Evolutionary conservation across 2,329 filamentous ascomycete species (phyloP).

Genomic region (Talaromyces sp.): DNA sequence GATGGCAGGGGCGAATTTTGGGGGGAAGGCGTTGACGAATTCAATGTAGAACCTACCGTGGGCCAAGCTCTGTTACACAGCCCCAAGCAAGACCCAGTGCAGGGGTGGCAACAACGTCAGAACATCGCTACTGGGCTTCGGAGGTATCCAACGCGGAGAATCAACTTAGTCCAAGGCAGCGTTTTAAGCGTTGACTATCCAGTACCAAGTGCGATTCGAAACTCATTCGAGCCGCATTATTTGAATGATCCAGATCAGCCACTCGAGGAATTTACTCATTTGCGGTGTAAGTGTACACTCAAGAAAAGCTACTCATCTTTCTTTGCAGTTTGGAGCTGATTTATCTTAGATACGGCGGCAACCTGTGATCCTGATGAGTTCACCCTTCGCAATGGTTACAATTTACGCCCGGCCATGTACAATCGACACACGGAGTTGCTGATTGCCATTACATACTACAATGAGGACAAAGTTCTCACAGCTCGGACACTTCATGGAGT

Average conservation of each 20-base stretch:
- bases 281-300: not conserved
- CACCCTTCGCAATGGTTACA: conserved; percentile 4
- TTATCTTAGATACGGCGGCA: conserved; percentile 15
- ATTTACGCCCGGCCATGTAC: conserved; percentile 5
- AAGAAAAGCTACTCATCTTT: not conserved
- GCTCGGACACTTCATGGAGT: conserved; percentile 6
- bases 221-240: not conserved
- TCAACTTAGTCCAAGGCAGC: conserved; percentile 2
- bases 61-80: no score
- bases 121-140: not conserved
- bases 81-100: no score
- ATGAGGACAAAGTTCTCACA: conserved; percentile 8
- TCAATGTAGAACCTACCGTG: no score
- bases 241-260: not conserved
- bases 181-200: conserved; percentile 5
- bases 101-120: no score
- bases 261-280: not conserved
- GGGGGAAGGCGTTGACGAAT: no score
- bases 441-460: conserved; percentile 4
- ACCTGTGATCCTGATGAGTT: conserved; percentile 10
- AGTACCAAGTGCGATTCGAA: not conserved
- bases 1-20: no score
- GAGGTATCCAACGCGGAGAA: conserved; percentile 12
- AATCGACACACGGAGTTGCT: conserved; percentile 5
- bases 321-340: not conserved